phyloP scores from a whole-genome alignment of 192 early-diverging fungal genomes.

The Cetraspora pellucida region DNA sequence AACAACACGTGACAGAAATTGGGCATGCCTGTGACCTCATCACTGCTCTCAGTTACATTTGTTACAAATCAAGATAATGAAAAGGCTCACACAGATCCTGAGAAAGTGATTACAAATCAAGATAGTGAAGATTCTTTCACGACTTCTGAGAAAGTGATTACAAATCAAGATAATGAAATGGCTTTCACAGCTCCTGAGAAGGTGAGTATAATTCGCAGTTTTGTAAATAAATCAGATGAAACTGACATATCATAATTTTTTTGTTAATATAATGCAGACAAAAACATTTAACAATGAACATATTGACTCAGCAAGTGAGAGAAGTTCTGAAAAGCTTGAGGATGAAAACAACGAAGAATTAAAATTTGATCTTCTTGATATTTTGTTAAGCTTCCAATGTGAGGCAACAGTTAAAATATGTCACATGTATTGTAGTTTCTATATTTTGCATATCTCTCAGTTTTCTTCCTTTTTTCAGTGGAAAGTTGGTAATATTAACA shows the following conservation, averaged over 20 bases:
- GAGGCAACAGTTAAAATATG: conserved; percentile 20
- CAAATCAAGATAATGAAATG: too few relatives aligned
- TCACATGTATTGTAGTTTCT: background rate
- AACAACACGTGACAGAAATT: conserved; percentile 21
- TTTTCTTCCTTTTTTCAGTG: conserved; percentile 22
- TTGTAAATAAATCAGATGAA: conserved; percentile 5
- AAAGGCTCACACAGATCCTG: background rate
- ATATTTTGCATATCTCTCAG: conserved; percentile 9
- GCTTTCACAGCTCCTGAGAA: background rate
- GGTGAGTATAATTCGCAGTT: conserved; percentile 8
- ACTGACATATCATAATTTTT: conserved; percentile 2
- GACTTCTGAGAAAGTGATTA: too few relatives aligned
- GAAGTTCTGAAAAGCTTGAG: conserved; percentile 20
- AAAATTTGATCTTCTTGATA: conserved; percentile 33
- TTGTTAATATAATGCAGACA: conserved; percentile 5
- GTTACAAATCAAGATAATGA: conserved; percentile 12
- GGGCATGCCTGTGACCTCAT: background rate
- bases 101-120: too few relatives aligned
- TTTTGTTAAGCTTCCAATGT: conserved; percentile 1
- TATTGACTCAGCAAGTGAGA: background rate
- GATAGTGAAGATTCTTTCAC: too few relatives aligned
- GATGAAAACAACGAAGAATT: conserved; percentile 22
- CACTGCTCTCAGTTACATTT: background rate
- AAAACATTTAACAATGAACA: conserved; percentile 9
- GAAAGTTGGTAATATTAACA: conserved; percentile 1